These are phyloP conservation scores for Saussurea involucrata DNA, from an alignment of 129 eudicot genomes.

Conservation along the genomic window DNA sequence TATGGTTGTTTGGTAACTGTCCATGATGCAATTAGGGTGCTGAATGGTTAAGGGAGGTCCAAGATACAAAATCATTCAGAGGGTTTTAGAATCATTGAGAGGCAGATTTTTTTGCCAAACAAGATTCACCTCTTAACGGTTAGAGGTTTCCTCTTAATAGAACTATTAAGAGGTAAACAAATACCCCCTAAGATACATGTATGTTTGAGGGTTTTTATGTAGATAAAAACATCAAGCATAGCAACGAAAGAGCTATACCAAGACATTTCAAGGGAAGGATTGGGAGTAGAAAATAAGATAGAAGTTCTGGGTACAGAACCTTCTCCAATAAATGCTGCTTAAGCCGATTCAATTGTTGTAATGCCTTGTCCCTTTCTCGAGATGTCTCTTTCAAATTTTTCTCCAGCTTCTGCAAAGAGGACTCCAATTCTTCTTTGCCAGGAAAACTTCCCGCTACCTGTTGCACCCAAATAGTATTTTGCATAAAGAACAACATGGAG, in stretches of 20 bases:
- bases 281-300: neutral
- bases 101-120: too few relatives aligned
- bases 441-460: constrained; percentile 39
- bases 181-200: too few relatives aligned
- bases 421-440: constrained; percentile 74
- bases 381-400: constrained; percentile 65
- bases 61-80: too few relatives aligned
- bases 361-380: constrained; percentile 73
- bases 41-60: too few relatives aligned
- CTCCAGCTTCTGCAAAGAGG: constrained; percentile 57
- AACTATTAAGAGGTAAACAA: too few relatives aligned
- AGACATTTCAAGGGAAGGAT: neutral
- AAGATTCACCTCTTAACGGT: too few relatives aligned
- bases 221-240: neutral
- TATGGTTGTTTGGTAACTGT: too few relatives aligned
- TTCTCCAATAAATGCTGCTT: constrained; percentile 95
- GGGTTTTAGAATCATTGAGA: too few relatives aligned
- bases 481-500: constrained; percentile 8
- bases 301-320: constrained; percentile 35
- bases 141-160: too few relatives aligned
- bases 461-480: constrained; percentile 26
- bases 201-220: neutral
- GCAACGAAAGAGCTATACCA: neutral
- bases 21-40: too few relatives aligned
- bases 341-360: constrained; percentile 76